A percentile compares a stretch with the other conserved stretches of the same genome.
Conservation (phyloP, 768 basidiomycete genomes). For the Glaciozyma antarctica region DNA sequence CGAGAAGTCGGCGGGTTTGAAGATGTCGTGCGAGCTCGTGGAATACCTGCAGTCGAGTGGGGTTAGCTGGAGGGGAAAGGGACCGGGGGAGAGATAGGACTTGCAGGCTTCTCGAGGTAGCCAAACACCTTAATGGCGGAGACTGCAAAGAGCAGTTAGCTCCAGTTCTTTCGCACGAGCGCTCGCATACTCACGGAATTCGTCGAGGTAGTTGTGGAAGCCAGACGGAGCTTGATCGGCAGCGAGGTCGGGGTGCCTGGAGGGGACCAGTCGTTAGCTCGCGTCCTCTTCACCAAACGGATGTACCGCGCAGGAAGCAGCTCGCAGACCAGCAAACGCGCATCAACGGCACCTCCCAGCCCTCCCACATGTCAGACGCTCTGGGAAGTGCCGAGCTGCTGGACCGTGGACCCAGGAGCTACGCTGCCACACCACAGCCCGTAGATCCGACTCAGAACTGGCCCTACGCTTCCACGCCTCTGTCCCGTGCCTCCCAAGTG, state of each 20-base stretch:
- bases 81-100: constrained; percentile 35
- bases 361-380: too few relatives aligned
- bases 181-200: constrained; percentile 56
- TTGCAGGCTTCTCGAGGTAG: constrained; percentile 90
- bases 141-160: constrained; percentile 16
- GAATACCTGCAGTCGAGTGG: constrained; percentile 55
- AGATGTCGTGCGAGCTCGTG: constrained; percentile 93
- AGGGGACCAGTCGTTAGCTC: not conserved
- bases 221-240: constrained; percentile 52
- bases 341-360: too few relatives aligned
- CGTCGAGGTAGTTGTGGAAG: constrained; percentile 94
- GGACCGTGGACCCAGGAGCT: too few relatives aligned
- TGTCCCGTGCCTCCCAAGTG: too few relatives aligned
- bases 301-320: too few relatives aligned
- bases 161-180: not conserved
- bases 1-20: constrained; percentile 87
- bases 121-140: constrained; percentile 95
- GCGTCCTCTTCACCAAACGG: too few relatives aligned
- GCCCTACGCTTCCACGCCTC: too few relatives aligned
- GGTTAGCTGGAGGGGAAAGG: not conserved
- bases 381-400: too few relatives aligned
- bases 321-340: too few relatives aligned
- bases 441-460: too few relatives aligned
- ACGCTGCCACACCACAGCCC: too few relatives aligned
- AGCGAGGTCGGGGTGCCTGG: constrained; percentile 74